phyloP scores from a whole-genome alignment of 1,139 yeast species.

The Suhomyces yuchorum region DNA sequence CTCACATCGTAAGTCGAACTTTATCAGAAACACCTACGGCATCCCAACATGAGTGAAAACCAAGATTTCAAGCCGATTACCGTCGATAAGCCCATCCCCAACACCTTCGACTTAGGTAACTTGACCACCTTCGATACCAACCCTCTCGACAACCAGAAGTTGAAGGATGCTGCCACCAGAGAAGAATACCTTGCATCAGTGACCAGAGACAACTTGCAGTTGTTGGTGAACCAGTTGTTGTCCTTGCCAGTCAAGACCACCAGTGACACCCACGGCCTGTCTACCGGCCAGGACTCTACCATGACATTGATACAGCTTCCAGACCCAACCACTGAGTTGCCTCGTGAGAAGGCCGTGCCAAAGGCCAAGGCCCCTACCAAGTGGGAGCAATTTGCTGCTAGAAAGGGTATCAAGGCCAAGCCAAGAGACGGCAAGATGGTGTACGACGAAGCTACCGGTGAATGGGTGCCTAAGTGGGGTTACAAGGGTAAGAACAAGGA shows the following conservation, averaged over 20 bases:
- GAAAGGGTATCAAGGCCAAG: conserved; percentile 91
- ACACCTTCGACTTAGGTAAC: conserved; percentile 82
- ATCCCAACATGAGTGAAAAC: conserved; percentile 9
- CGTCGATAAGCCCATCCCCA: conserved; percentile 88
- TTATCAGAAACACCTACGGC: not conserved
- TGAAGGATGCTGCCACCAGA: conserved; percentile 52
- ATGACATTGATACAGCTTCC: conserved; percentile 87
- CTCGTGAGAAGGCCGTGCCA: conserved; percentile 95
- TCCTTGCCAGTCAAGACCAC: conserved; percentile 87
- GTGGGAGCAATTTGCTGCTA: conserved; percentile 96
- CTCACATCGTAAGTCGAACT: not conserved
- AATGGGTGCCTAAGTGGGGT: conserved; percentile 99
- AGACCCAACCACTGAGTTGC: conserved; percentile 77
- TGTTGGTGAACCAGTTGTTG: conserved; percentile 83
- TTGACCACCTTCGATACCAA: conserved; percentile 84
- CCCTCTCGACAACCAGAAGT: conserved; percentile 66
- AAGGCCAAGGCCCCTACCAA: conserved; percentile 89
- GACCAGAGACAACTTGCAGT: conserved; percentile 93
- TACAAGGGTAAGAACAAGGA: conserved; percentile 90
- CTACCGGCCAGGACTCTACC: conserved; percentile 68
- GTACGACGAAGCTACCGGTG: conserved; percentile 83
- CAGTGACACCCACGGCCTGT: conserved; percentile 65
- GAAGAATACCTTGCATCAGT: conserved; percentile 66
- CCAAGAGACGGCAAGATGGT: conserved; percentile 89
- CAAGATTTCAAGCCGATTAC: conserved; percentile 64